Base-by-base conservation (phyloP, 2,329 filamentous ascomycete genomes). In the Emergomyces orientalis region DNA sequence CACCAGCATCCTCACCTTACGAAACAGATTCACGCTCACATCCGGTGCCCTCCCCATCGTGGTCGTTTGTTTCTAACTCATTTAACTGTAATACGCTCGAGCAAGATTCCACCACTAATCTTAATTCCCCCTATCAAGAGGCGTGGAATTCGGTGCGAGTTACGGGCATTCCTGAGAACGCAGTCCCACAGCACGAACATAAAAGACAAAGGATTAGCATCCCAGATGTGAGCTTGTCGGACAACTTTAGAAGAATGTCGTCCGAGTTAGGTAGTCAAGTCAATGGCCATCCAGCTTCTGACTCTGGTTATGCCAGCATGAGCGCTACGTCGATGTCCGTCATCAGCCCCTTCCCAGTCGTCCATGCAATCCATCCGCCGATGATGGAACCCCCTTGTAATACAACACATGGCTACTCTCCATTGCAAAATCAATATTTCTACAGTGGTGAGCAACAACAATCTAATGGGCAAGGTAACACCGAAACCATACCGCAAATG, bases 271-370 rank as follows among this genome's bases (percentile, higher is more conserved):
- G 68, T 37, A 55, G 52, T 37, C 52, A 56, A 58, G 67, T 69
- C 62, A 71, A 72, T 30, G 69, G 71, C 14, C 64, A 70, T 19
- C 64, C 70, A 30, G 71, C 69, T 11, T 68, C 67, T 0, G 75
- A 77, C 64, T 76, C 75, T 0, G 75, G 71, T 6, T 77, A 77
- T 64, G 73, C 68, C 14, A 75, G 71, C 51, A 68, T 66, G 13
- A 73, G 68, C 58, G 67, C 68, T 45, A 66, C 69, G 11, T 69
- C 72, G 1, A 69, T 66, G 30, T 75, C 74, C 1, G 67, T 71
- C 2, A 64, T 69, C 7, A 68, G 71, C 17, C 68, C 68, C 4
- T 72, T 71, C 1, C 67, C 67, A 1, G 52, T 71, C 19, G 72
- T 73, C 25, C 30, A 25, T 25, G 2, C 43, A n/a, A 17, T 45